Evolutionary conservation across 345 rosid genomes (phyloP), one percentile per base, ranked within the genome.

Genomic region (Carallia brachiata): DNA sequence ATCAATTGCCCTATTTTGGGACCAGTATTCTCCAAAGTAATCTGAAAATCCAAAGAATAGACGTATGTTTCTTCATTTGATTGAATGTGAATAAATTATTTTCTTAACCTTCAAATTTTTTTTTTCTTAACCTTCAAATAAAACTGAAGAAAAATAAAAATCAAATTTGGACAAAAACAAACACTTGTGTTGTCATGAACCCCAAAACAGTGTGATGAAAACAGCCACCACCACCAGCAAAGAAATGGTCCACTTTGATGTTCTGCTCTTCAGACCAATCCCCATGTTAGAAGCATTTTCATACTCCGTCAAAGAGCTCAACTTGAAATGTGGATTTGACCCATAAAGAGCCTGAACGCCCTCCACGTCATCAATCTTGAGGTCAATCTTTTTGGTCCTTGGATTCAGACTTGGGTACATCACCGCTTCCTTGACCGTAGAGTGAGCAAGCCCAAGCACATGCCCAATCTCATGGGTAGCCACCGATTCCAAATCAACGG

Each of bases 381-480:
- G 84, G 66, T 88, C 94, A 70, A 82, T 87, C 63, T 87, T 91
- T 70, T 59, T 83, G 0, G 79, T 83, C 73, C 92, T 75, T 0
- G 97, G 96, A 17, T 79, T 88, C 68, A 95, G 70, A 79, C 87
- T 92, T 17, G 99, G 97, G 61, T 90, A 95, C 99, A 95, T 95
- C 73, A 95, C 97, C 6, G 99, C 95, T 34, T 89, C 90, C 53
- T 85, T 85, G 0, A 81, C 85, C 63, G 97, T 83, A 17, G 90
- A 78, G 72, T 95, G 99, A 30, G 84, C 97, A 76, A 95, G 72
- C 5, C 99, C 97, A 4, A 95, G 78, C 23, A 92, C 70, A 67
- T 94, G 98, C 58, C 98, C 97, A 6, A 94, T 94, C 84, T 94
- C 98, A 63, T 94, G 98, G 2, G 91, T 92, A 12, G 91, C 99